phyloP scores from a whole-genome alignment of 176 grass and related monocot species.

The Phoenix dactylifera region DNA sequence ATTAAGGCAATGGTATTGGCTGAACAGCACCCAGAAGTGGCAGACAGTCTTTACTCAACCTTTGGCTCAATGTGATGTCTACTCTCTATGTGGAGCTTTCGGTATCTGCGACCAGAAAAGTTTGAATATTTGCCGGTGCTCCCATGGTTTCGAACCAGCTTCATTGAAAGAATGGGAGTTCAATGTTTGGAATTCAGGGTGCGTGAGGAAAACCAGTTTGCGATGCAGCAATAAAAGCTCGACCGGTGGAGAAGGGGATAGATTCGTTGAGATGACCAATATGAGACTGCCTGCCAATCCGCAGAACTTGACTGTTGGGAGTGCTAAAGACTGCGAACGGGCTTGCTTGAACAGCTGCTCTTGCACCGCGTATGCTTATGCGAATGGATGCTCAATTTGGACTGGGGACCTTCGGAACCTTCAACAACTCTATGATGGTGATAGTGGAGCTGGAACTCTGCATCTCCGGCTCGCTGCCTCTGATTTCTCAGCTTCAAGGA shows the following conservation, averaged over 20 bases:
- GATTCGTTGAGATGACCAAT: constrained; percentile 27
- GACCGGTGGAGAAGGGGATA: constrained; percentile 8
- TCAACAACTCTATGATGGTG: constrained; percentile 7
- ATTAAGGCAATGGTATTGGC: too few relatives aligned
- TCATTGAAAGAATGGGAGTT: constrained; percentile 12
- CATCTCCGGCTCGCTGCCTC: constrained; percentile 18
- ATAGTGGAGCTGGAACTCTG: constrained; percentile 15
- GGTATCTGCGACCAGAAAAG: constrained; percentile 25
- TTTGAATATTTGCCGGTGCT: constrained; percentile 3
- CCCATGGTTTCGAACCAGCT: constrained; percentile 7
- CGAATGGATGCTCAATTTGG: constrained; percentile 20
- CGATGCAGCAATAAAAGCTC: background rate
- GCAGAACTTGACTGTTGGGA: constrained; percentile 1
- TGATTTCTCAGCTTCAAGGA: constrained; percentile 7
- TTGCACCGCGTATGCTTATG: constrained; percentile 26
- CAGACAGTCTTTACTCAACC: too few relatives aligned
- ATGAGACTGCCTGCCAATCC: constrained; percentile 31
- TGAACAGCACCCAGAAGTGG: too few relatives aligned
- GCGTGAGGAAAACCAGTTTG: constrained; percentile 23
- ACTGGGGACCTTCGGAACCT: constrained; percentile 10
- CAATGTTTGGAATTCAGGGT: constrained; percentile 21
- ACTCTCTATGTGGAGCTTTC: constrained; percentile 13
- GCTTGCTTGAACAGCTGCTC: constrained; percentile 39
- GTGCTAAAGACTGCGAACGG: constrained; percentile 10
- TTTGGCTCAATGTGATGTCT: too few relatives aligned